Percentiles rank a stretch among this genome's conserved stretches.
phyloP scores from a whole-genome alignment of 495 filamentous ascomycete genomes.

The Penicillium alfredii region DNA sequence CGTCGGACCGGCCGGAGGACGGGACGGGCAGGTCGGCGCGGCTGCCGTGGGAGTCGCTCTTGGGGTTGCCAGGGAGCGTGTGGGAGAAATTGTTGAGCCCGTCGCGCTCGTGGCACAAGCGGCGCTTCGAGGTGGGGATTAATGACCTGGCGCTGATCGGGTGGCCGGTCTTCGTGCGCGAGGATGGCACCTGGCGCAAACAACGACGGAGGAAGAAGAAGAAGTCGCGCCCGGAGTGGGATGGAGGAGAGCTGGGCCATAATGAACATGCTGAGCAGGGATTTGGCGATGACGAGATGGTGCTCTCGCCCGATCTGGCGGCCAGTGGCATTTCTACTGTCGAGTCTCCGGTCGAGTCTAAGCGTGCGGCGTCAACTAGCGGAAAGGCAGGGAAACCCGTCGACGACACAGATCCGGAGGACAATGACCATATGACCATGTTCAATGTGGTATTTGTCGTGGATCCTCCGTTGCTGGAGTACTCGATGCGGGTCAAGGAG shows the following conservation, averaged over 20 bases:
- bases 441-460: slow-evolving; percentile 95
- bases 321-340: slow-evolving; percentile 20
- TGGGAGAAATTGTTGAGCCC: slow-evolving; percentile 83
- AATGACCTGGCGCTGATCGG: slow-evolving; percentile 82
- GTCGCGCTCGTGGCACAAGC: slow-evolving; percentile 72
- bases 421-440: slow-evolving; percentile 74
- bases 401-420: slow-evolving; percentile 45
- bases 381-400: slow-evolving; percentile 27
- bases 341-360: slow-evolving; percentile 31
- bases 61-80: slow-evolving; percentile 69
- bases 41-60: slow-evolving; percentile 69
- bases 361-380: slow-evolving; percentile 35
- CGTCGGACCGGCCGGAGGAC: slow-evolving; percentile 47
- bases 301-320: slow-evolving; percentile 27
- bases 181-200: slow-evolving; percentile 85
- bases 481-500: slow-evolving; percentile 64
- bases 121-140: slow-evolving; percentile 77
- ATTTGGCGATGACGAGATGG: slow-evolving; percentile 23
- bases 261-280: slow-evolving; percentile 39
- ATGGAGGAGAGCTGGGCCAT: slow-evolving; percentile 37
- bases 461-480: slow-evolving; percentile 69
- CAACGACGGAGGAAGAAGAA: slow-evolving; percentile 57
- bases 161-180: slow-evolving; percentile 78
- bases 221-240: slow-evolving; percentile 32
- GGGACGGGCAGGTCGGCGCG: slow-evolving; percentile 41